Percentiles rank a stretch among this genome's conserved stretches.
phyloP scores from a whole-genome alignment of 208 protist genomes.

The Acanthamoeba culbertsoni region DNA sequence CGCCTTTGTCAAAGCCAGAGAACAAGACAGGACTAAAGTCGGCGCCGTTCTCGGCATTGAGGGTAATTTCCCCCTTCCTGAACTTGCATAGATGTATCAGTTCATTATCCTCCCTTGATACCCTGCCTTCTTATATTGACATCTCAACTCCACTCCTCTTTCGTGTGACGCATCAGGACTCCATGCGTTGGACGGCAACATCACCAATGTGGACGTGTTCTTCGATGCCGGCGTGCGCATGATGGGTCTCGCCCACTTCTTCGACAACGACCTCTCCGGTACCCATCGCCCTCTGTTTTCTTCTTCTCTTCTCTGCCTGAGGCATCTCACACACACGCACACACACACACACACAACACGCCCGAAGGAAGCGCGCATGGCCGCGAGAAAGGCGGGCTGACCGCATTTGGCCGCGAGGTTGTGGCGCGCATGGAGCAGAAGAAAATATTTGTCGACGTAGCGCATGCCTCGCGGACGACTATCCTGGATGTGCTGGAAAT shows the following conservation, averaged over 20 bases:
- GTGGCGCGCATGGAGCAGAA: slow-evolving; percentile 2
- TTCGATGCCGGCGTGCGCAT: slow-evolving; percentile 57
- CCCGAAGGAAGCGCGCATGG: slow-evolving; percentile 59
- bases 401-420: background rate
- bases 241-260: slow-evolving; percentile 61
- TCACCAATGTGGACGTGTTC: slow-evolving; percentile 60
- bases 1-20: background rate
- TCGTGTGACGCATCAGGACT: background rate
- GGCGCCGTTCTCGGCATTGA: slow-evolving; percentile 49
- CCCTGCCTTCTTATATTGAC: background rate
- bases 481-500: background rate
- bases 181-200: slow-evolving; percentile 42
- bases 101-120: background rate
- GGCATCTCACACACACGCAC: too few species aligned
- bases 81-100: too few species aligned
- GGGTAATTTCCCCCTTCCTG: background rate
- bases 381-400: background rate
- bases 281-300: background rate
- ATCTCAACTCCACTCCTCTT: background rate
- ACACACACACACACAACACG: too few species aligned
- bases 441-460: slow-evolving; percentile 36
- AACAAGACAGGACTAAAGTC: background rate
- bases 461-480: background rate
- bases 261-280: slow-evolving; percentile 59
- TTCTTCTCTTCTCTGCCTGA: background rate